Evolutionary conservation across 2,329 filamentous ascomycete genomes (phyloP).

Genomic region (Tolypocladium tropicale): DNA sequence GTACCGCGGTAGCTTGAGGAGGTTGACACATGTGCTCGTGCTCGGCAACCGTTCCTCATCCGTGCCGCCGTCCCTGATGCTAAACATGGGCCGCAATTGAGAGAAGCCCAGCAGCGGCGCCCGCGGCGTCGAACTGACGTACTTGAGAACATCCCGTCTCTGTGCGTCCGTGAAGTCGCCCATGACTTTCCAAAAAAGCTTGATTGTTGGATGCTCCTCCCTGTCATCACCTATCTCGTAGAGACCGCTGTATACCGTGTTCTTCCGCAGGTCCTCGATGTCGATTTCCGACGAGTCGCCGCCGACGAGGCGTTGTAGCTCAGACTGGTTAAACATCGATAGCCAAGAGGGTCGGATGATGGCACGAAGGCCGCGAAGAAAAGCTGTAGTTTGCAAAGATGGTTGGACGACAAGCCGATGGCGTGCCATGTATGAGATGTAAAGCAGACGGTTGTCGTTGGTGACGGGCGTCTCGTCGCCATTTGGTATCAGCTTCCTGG

Average conservation of each 20-base stretch:
- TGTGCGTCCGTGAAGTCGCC: slow-evolving; percentile 63
- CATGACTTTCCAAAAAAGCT: slow-evolving; percentile 90
- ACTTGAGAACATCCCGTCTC: slow-evolving; percentile 79
- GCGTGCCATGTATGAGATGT: slow-evolving; percentile 83
- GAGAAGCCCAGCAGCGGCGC: slow-evolving; percentile 84
- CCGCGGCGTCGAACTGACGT: slow-evolving; percentile 86
- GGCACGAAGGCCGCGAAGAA: slow-evolving; percentile 72
- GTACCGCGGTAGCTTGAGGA: slow-evolving; percentile 87
- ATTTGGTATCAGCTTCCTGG: slow-evolving; percentile 64
- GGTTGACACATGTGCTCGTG: slow-evolving; percentile 90
- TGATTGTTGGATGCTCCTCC: slow-evolving; percentile 73
- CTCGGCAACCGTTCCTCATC: slow-evolving; percentile 69
- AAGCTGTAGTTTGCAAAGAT: slow-evolving; percentile 71
- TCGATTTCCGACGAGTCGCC: slow-evolving; percentile 82
- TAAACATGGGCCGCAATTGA: slow-evolving; percentile 76
- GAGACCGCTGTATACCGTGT: slow-evolving; percentile 80
- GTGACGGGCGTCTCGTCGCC: slow-evolving; percentile 73
- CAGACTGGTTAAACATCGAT: slow-evolving; percentile 95
- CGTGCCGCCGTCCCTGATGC: slow-evolving; percentile 64
- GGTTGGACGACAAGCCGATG: slow-evolving; percentile 80
- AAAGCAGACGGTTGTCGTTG: slow-evolving; percentile 86
- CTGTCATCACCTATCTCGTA: slow-evolving; percentile 86
- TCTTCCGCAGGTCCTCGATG: slow-evolving; percentile 69
- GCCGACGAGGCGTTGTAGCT: slow-evolving; percentile 86
- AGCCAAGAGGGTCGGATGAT: slow-evolving; percentile 92